Percentiles rank a stretch among this genome's conserved stretches.
phyloP scores from a whole-genome alignment of 2,329 filamentous ascomycete genomes.

The Calonectria pseudoreteaudii region DNA sequence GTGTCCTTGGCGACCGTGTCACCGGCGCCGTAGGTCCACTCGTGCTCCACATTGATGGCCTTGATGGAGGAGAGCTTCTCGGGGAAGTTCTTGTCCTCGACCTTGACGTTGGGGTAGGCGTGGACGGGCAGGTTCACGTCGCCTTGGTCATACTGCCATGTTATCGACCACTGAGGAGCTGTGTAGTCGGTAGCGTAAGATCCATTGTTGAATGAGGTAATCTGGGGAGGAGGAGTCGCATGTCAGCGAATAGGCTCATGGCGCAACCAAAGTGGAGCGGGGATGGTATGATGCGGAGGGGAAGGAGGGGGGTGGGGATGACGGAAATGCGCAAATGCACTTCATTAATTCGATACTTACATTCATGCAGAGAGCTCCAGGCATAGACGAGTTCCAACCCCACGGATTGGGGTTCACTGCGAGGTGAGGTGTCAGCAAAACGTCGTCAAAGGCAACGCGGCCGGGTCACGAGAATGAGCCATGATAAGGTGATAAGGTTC shows the following conservation, averaged over 20 bases:
- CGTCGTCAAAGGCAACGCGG: slow-evolving; percentile 6
- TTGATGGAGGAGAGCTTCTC: slow-evolving; percentile 52
- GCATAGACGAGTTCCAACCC: slow-evolving; percentile 54
- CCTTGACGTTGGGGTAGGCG: slow-evolving; percentile 65
- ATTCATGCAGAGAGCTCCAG: slow-evolving; percentile 63
- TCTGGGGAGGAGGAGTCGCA: slow-evolving; percentile 47
- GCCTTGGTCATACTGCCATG: slow-evolving; percentile 63
- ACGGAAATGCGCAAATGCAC: not conserved
- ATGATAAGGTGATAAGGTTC: not conserved
- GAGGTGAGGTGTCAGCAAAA: slow-evolving; percentile 30
- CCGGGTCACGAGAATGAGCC: not conserved
- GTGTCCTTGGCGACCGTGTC: slow-evolving; percentile 52
- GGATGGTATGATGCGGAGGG: slow-evolving; percentile 5
- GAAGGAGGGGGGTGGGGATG: not conserved
- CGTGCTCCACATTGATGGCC: slow-evolving; percentile 56
- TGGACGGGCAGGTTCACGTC: slow-evolving; percentile 60
- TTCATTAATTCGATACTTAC: slow-evolving; percentile 51
- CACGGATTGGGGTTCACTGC: slow-evolving; percentile 69
- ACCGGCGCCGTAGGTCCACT: slow-evolving; percentile 63
- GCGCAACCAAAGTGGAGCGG: not conserved
- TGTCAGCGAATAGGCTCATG: slow-evolving; percentile 18
- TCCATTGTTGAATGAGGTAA: slow-evolving; percentile 62
- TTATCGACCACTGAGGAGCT: slow-evolving; percentile 63
- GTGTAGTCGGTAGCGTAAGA: slow-evolving; percentile 60
- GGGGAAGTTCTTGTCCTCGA: slow-evolving; percentile 59